These are phyloP conservation scores for Limonium bicolor DNA, from an alignment of 148 eudicot genomes.

Conservation along the genomic window DNA sequence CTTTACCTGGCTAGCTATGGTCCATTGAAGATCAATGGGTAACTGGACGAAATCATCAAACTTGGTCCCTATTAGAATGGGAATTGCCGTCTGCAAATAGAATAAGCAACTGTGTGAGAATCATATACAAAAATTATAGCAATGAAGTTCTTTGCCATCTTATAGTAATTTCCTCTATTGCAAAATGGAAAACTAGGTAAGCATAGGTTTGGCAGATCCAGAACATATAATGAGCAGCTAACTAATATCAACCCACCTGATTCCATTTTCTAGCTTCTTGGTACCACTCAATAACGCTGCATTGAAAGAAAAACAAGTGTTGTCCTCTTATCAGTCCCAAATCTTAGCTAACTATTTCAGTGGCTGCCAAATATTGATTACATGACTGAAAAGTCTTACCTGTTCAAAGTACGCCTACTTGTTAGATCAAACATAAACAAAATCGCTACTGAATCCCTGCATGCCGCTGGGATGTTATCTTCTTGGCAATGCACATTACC, in stretches of 20 bases:
- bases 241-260: too few species aligned
- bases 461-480: conserved; percentile 38
- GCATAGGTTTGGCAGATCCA: too few species aligned
- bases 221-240: too few species aligned
- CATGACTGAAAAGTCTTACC: conserved; percentile 10
- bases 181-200: too few species aligned
- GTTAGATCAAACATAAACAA: conserved; percentile 71
- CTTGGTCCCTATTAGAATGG: conserved; percentile 52
- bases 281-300: conserved; percentile 56
- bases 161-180: too few species aligned
- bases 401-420: conserved; percentile 47
- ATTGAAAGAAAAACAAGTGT: not conserved
- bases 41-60: conserved; percentile 55
- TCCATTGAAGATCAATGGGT: conserved; percentile 56
- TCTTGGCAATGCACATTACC: conserved; percentile 6
- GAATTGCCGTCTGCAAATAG: conserved; percentile 48
- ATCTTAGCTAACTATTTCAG: not conserved
- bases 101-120: too few species aligned
- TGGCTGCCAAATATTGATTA: not conserved
- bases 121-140: too few species aligned
- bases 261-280: conserved; percentile 58
- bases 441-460: conserved; percentile 55
- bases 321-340: not conserved
- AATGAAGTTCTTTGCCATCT: too few species aligned
- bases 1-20: conserved; percentile 52